These are phyloP conservation scores for Candida verbasci DNA, from an alignment of 805 yeast species.

Conservation along the genomic window DNA sequence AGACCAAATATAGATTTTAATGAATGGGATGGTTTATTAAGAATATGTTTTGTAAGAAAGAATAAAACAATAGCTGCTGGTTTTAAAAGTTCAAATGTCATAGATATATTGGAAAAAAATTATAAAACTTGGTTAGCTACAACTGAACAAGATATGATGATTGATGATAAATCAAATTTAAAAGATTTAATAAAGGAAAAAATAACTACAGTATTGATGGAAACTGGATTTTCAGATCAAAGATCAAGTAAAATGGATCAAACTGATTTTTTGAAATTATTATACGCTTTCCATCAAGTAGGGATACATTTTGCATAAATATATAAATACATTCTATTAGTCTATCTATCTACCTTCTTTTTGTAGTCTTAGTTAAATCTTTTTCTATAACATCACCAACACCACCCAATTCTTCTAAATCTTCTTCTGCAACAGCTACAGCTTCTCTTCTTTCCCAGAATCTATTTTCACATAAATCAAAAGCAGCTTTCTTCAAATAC, in stretches of 20 bases:
- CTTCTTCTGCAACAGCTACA: conserved; percentile 82
- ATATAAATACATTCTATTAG: background rate
- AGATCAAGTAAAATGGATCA: conserved; percentile 95
- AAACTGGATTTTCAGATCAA: conserved; percentile 77
- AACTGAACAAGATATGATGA: conserved; percentile 44
- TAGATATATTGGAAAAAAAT: conserved; percentile 81
- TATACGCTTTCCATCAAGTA: conserved; percentile 93
- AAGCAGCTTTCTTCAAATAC: conserved; percentile 80
- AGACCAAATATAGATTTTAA: conserved; percentile 90
- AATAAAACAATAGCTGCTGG: conserved; percentile 92
- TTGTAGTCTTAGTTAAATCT: conserved; percentile 47
- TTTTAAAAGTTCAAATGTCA: conserved; percentile 74
- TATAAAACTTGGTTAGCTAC: conserved; percentile 70
- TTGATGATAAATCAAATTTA: conserved; percentile 39
- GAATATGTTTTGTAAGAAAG: conserved; percentile 89
- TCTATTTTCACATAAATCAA: conserved; percentile 87
- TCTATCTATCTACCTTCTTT: conserved; percentile 46
- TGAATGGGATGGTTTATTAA: conserved; percentile 95
- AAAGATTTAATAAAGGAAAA: conserved; percentile 56
- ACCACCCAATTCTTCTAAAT: conserved; percentile 85
- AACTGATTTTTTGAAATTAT: conserved; percentile 79
- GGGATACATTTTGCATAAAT: conserved; percentile 89
- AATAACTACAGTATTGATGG: conserved; percentile 67
- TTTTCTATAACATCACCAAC: conserved; percentile 83
- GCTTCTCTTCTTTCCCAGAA: conserved; percentile 99